phyloP scores from a whole-genome alignment of 345 rosid genomes.

The Euclidium syriacum region DNA sequence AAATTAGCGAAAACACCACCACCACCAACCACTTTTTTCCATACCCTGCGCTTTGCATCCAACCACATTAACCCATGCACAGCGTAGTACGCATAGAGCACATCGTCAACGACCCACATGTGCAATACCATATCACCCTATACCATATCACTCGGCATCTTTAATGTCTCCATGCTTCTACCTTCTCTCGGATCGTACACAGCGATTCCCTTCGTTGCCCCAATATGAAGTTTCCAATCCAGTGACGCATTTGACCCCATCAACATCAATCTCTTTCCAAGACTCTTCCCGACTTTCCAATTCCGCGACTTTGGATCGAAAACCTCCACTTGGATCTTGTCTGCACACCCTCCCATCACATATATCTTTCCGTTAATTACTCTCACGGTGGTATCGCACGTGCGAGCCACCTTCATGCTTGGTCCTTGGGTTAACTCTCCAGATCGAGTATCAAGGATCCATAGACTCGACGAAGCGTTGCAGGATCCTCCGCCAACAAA shows the following conservation, averaged over 20 bases:
- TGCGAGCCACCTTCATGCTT: slow-evolving; percentile 44
- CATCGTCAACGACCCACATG: slow-evolving; percentile 59
- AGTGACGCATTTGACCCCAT: slow-evolving; percentile 49
- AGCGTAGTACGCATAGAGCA: slow-evolving; percentile 61
- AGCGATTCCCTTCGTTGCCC: slow-evolving; percentile 51
- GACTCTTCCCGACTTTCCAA: slow-evolving; percentile 50
- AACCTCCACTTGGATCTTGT: slow-evolving; percentile 55
- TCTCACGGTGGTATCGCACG: slow-evolving; percentile 50
- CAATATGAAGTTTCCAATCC: slow-evolving; percentile 43
- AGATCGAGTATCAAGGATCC: slow-evolving; percentile 61
- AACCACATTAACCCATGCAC: slow-evolving; percentile 57
- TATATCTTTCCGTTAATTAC: slow-evolving; percentile 42
- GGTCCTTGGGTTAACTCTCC: slow-evolving; percentile 47
- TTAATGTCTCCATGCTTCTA: slow-evolving; percentile 43
- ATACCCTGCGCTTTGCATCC: slow-evolving; percentile 35
- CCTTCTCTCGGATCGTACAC: slow-evolving; percentile 42
- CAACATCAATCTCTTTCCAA: slow-evolving; percentile 68
- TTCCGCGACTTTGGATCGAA: slow-evolving; percentile 33
- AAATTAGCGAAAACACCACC: slow-evolving; percentile 46
- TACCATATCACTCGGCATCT: slow-evolving; percentile 40
- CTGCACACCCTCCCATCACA: slow-evolving; percentile 53
- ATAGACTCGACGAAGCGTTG: slow-evolving; percentile 44
- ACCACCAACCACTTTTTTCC: slow-evolving; percentile 54
- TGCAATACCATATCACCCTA: no score
- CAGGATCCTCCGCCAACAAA: slow-evolving; percentile 61